Evolutionary conservation across 176 grass and related monocot species (phyloP), one percentile per base, ranked within the genome.

Genomic region (Thalia dealbata): DNA sequence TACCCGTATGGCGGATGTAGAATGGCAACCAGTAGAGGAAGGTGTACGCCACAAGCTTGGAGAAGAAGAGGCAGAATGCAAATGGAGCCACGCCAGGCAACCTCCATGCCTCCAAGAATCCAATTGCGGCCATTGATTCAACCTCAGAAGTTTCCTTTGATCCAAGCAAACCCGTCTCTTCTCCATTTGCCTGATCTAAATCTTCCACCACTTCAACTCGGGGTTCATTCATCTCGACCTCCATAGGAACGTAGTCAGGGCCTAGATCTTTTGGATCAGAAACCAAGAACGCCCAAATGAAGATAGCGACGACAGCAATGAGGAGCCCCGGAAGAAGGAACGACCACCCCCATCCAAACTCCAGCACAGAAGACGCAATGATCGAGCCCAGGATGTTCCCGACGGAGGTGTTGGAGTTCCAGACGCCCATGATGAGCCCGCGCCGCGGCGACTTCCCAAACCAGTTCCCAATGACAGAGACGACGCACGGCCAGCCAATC

Each of bases 1-100:
- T 82, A 96, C 93, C 84, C 67, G 85, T 92, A 22, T 97, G 80
- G n/a, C 83, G 67, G 71, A 97, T 97, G 64, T 97, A 97, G 80
- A 97, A 92, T 9, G 93, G 89, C 73, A 97, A 82, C 89, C 89
- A 97, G 73, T 92, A 97, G 29, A 97, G 85, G 80, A 97, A 92
- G 8, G 93, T 97, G 72, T 90, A 92, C 22, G 89, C 93, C 29
- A 97, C 93, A 67, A 97, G 85, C 81, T 97, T 97, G 61, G 93
- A 92, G 76, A 97, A 97, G 85, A 97, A 97, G 67, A 97, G 89
- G 83, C 93, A 97, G 71, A 89, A 92, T 6, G 93, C 87, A 86
- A 84, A 97, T 0, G 82, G 77, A 0, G 78, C 85, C 14, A 97
- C 95, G 0, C 81, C 81, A 0, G 95, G 95, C 66, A 92, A 82